Conservation (phyloP, 2,329 filamentous ascomycete genomes). For the Nannizziopsis arthrosporioides region DNA sequence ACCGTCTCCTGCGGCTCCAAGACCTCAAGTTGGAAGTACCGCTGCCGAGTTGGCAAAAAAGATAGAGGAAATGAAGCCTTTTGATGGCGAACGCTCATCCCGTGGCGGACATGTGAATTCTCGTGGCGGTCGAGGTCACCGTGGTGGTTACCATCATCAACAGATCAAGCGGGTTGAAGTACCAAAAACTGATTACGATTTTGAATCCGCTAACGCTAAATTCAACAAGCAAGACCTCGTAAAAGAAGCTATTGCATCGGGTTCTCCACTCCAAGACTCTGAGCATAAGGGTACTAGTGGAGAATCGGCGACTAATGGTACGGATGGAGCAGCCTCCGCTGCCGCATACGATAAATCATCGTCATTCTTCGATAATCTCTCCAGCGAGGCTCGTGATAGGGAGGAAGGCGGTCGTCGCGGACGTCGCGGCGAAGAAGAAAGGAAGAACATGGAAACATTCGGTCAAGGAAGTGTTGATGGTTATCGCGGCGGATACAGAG, state of each 20-base stretch:
- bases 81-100: conserved; percentile 27
- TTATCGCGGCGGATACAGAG: conserved; percentile 68
- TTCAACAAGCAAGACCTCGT: conserved; percentile 80
- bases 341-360: conserved; percentile 70
- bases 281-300: conserved; percentile 41
- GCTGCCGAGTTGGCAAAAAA: conserved; percentile 35
- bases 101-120: conserved; percentile 31
- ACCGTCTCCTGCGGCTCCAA: conserved; percentile 27
- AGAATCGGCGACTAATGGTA: conserved; percentile 26
- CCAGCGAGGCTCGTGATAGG: conserved; percentile 81
- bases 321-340: conserved; percentile 26
- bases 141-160: conserved; percentile 32
- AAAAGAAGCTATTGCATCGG: conserved; percentile 73
- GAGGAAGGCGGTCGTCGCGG: conserved; percentile 61
- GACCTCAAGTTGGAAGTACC: conserved; percentile 22
- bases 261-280: conserved; percentile 51
- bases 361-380: conserved; percentile 98
- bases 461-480: conserved; percentile 91
- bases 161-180: conserved; percentile 66
- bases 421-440: conserved; percentile 85
- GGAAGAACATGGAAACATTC: conserved; percentile 94
- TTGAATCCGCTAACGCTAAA: conserved; percentile 72
- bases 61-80: conserved; percentile 37
- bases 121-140: conserved; percentile 38
- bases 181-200: conserved; percentile 84